phyloP scores from a whole-genome alignment of 768 basidiomycete species.

The Lactarius akahatsu region DNA sequence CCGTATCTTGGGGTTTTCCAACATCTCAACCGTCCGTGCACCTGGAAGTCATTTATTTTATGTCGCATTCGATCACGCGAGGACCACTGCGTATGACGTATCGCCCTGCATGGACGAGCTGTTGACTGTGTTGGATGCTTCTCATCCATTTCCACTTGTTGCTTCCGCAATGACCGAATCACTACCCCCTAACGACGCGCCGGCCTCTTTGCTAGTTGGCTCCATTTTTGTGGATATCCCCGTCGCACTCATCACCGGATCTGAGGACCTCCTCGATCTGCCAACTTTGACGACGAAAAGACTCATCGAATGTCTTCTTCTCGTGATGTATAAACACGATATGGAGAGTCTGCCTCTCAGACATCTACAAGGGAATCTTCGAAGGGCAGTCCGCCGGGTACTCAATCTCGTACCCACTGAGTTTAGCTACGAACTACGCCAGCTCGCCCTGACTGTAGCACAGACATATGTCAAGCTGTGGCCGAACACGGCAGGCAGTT shows the following conservation, averaged over 20 bases:
- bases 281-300: conserved; percentile 59
- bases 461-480: conserved; percentile 65
- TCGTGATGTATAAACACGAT: conserved; percentile 73
- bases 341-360: conserved; percentile 54
- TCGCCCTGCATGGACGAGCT: conserved; percentile 61
- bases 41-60: conserved; percentile 50
- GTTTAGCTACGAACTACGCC: conserved; percentile 65
- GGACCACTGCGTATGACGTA: conserved; percentile 43
- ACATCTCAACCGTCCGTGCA: conserved; percentile 47
- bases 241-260: conserved; percentile 50
- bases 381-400: conserved; percentile 51
- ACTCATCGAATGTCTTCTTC: conserved; percentile 60
- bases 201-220: conserved; percentile 53
- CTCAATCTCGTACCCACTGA: conserved; percentile 53
- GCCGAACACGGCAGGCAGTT: conserved; percentile 50
- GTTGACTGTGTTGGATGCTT: conserved; percentile 58
- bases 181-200: conserved; percentile 43
- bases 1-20: conserved; percentile 55
- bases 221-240: conserved; percentile 61
- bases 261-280: conserved; percentile 45
- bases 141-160: conserved; percentile 47
- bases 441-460: conserved; percentile 58
- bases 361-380: conserved; percentile 53
- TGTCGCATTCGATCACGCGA: conserved; percentile 53
- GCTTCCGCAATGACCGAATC: conserved; percentile 47